A percentile compares a stretch with the other conserved stretches of the same genome.
Evolutionary conservation across 1,284 basidiomycete genomes (phyloP).

Genomic region (Fomitopsis betulina): DNA sequence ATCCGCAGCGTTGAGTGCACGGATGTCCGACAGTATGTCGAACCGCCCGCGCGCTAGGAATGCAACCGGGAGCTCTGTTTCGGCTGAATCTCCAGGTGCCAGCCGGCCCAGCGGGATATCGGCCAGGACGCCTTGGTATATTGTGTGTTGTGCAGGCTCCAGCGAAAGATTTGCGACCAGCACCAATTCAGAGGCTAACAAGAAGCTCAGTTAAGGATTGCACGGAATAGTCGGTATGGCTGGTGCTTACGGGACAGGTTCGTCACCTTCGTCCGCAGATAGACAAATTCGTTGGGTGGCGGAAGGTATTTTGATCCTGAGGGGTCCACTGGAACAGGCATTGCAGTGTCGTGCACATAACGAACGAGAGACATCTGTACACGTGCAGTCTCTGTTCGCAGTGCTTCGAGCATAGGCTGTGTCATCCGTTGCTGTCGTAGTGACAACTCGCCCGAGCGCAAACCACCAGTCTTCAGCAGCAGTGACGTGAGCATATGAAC

Average conservation of each 20-base stretch:
- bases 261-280: constrained; percentile 47
- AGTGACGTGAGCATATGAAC: background rate
- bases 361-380: constrained; percentile 54
- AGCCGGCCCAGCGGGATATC: constrained; percentile 58
- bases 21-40: constrained; percentile 58
- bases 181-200: constrained; percentile 42
- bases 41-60: constrained; percentile 76
- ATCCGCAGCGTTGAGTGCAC: constrained; percentile 19
- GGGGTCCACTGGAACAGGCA: constrained; percentile 18
- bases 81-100: constrained; percentile 44
- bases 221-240: background rate
- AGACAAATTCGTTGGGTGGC: constrained; percentile 54
- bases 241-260: constrained; percentile 54
- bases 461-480: constrained; percentile 62
- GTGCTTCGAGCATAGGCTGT: constrained; percentile 66
- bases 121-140: constrained; percentile 63
- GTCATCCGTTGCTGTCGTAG: constrained; percentile 75
- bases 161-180: constrained; percentile 52
- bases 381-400: constrained; percentile 60
- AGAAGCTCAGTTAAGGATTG: constrained; percentile 7
- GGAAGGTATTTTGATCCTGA: constrained; percentile 41
- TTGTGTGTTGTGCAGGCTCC: constrained; percentile 58
- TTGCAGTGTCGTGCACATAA: constrained; percentile 26
- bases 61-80: constrained; percentile 57
- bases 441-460: constrained; percentile 69